These are phyloP conservation scores for Nigrograna mackinnonii DNA, from an alignment of 2,329 filamentous ascomycete genomes.

Conservation along the genomic window DNA sequence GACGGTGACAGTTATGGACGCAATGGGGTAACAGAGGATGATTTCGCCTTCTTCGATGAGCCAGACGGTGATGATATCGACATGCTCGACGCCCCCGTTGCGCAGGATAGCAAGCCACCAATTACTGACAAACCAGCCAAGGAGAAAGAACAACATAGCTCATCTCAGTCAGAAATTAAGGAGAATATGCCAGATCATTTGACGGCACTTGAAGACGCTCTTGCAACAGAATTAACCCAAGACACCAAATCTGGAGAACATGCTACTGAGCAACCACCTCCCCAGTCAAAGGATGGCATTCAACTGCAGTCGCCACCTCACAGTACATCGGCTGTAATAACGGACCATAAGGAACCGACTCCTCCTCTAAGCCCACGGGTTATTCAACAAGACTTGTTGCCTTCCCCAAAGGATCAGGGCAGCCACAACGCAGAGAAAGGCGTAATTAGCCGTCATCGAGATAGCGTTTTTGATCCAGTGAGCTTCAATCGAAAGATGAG, in stretches of 20 bases:
- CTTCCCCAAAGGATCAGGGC: constrained; percentile 33
- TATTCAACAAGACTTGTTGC: constrained; percentile 52
- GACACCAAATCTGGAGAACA: not conserved
- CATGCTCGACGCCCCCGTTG: constrained; percentile 31
- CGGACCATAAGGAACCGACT: constrained; percentile 31
- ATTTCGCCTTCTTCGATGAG: constrained; percentile 84
- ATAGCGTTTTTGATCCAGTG: constrained; percentile 56
- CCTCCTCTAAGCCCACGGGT: constrained; percentile 46
- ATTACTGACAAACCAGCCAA: constrained; percentile 6
- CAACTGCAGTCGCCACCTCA: not conserved
- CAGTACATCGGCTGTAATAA: too few relatives aligned
- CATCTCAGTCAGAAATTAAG: constrained; percentile 12
- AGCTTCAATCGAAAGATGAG: constrained; percentile 54
- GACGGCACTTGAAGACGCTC: constrained; percentile 31
- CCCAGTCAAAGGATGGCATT: not conserved
- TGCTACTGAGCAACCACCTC: not conserved
- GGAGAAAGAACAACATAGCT: constrained; percentile 5
- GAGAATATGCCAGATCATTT: constrained; percentile 30
- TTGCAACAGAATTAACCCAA: constrained; percentile 15
- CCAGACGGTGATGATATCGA: constrained; percentile 47
- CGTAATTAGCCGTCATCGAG: constrained; percentile 17
- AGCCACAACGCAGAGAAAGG: not conserved
- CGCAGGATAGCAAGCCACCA: constrained; percentile 16
- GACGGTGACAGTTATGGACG: constrained; percentile 73
- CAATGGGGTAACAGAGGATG: constrained; percentile 77